phyloP scores from a whole-genome alignment of 192 early-diverging fungal species.

The Gonapodya prolifera region DNA sequence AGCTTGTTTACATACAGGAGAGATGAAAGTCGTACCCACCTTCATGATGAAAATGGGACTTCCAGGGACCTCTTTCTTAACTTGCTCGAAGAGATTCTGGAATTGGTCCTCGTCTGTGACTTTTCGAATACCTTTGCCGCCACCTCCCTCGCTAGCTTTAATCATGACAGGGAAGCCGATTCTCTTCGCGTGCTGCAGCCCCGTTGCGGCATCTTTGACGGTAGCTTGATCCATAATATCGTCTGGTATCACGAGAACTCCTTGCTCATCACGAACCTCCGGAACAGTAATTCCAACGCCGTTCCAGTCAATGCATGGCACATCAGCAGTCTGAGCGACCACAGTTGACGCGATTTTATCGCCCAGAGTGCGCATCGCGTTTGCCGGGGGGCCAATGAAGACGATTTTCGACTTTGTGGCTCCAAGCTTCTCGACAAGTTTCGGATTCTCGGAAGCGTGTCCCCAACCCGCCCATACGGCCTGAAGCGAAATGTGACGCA shows the following conservation, averaged over 20 bases:
- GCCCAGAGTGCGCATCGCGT: conserved; percentile 95
- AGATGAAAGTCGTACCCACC: conserved; percentile 34
- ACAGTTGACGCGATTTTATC: conserved; percentile 99
- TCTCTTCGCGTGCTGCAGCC: conserved; percentile 64
- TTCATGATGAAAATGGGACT: conserved; percentile 99
- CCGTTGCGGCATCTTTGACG: conserved; percentile 74
- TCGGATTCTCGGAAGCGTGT: conserved; percentile 96
- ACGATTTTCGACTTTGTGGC: conserved; percentile 67
- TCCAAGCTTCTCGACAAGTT: conserved; percentile 81
- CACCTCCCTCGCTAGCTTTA: conserved; percentile 97
- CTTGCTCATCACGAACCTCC: conserved; percentile 49
- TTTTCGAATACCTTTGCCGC: conserved; percentile 97
- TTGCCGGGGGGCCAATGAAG: conserved; percentile 94
- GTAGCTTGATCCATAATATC: conserved; percentile 70
- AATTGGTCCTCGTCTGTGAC: conserved; percentile 66
- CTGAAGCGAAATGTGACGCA: conserved; percentile 18
- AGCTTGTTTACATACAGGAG: neutral
- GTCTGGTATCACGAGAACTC: conserved; percentile 70
- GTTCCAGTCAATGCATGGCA: conserved; percentile 93
- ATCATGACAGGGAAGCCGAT: conserved; percentile 99
- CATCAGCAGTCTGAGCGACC: conserved; percentile 91
- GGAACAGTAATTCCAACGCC: conserved; percentile 67
- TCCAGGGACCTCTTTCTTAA: conserved; percentile 87
- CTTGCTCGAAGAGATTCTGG: conserved; percentile 67
- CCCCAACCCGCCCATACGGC: conserved; percentile 99